A percentile compares a stretch with the other conserved stretches of the same genome.
These are phyloP conservation scores for Arabidopsis hybrid DNA, from an alignment of 441 rosid genomes.

Conservation along the genomic window DNA sequence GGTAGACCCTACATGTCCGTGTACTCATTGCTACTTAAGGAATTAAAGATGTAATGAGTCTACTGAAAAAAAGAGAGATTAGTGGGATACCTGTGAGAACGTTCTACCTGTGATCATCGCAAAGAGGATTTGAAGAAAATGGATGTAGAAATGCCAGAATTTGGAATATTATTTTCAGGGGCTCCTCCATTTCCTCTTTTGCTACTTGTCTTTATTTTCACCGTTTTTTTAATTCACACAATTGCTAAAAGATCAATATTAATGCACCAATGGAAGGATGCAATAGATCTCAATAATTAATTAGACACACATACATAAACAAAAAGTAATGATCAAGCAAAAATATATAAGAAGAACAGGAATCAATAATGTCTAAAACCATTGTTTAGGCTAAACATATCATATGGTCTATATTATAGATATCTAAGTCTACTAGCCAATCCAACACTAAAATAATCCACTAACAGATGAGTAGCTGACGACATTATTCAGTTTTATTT, in stretches of 20 bases:
- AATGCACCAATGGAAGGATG: no score
- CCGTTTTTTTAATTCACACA: neutral
- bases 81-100: no score
- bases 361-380: slow-evolving; percentile 4
- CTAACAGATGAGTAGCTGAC: neutral
- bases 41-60: slow-evolving; percentile 7
- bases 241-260: neutral
- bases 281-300: no score
- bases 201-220: no score
- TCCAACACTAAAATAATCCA: neutral
- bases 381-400: neutral
- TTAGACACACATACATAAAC: no score
- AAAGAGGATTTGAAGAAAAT: neutral
- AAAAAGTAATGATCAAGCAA: neutral
- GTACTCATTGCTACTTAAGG: slow-evolving; percentile 20
- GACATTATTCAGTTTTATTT: slow-evolving; percentile 2
- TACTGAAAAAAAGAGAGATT: slow-evolving; percentile 8
- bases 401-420: neutral
- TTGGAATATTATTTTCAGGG: no score
- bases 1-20: slow-evolving; percentile 44
- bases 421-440: neutral
- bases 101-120: slow-evolving; percentile 23
- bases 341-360: neutral
- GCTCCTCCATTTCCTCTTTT: no score
- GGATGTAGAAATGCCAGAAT: no score